These are phyloP conservation scores for Komagataella pseudopastoris DNA, from an alignment of 805 yeast genomes.

Conservation along the genomic window DNA sequence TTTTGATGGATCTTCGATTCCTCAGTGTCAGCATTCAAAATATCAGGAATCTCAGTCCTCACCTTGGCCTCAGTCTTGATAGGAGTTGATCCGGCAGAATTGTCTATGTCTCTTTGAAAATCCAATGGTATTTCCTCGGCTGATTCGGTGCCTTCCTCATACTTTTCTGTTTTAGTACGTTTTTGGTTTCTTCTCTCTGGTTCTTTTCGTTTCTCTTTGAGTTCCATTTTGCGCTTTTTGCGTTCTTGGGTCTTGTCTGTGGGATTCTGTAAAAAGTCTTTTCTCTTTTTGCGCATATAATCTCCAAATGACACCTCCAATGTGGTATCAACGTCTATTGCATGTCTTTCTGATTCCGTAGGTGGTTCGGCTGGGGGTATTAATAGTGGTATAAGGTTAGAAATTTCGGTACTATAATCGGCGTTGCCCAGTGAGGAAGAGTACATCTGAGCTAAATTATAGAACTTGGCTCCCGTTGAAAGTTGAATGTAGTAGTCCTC, in stretches of 20 bases:
- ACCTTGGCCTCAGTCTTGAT: background rate
- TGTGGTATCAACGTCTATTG: conserved; percentile 28
- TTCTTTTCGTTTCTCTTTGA: conserved; percentile 2
- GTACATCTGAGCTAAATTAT: background rate
- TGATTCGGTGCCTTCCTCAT: background rate
- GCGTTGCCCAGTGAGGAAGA: background rate
- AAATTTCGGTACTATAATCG: background rate
- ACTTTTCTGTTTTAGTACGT: conserved; percentile 1
- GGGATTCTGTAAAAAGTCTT: conserved; percentile 13
- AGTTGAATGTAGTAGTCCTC: background rate
- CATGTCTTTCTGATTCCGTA: background rate
- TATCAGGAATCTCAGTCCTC: background rate
- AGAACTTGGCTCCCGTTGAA: background rate
- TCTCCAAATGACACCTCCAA: conserved; percentile 29
- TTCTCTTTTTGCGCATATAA: conserved; percentile 22
- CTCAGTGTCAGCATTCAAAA: background rate
- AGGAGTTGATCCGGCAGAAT: background rate
- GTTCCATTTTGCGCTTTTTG: background rate
- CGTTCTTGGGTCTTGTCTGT: background rate
- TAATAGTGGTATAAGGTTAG: background rate
- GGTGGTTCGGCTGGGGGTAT: background rate
- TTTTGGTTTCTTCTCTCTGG: conserved; percentile 9
- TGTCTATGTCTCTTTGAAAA: background rate
- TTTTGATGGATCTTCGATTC: background rate
- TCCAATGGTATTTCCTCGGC: background rate